Evolutionary conservation across 495 filamentous ascomycete species (phyloP), one percentile per base, ranked within the genome.

Genomic region (Aspergillus carlsbadensis): DNA sequence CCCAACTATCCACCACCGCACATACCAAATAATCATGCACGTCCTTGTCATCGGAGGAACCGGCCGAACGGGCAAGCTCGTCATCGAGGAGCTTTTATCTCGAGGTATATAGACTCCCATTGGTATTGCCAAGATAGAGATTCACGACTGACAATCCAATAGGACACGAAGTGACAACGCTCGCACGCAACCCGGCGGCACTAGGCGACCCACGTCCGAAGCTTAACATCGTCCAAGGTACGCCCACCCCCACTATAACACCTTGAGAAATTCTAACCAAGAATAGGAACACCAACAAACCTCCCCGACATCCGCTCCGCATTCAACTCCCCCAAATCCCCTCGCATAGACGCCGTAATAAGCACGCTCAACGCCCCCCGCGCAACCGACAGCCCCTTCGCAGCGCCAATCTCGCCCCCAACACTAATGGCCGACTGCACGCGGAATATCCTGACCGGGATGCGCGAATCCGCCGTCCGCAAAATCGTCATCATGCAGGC

Each of bases 401-500:
- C 76, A 21, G 62, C 71, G 34, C 70, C 68, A 31, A 60, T 74
- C 51, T 71, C 71, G 33, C 74, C 74, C 40, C 74, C 75, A 36
- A 65, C 69, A 33, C 64, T 80, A 24, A 69, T 80, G 69, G 70
- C 75, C 40, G 72, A 77, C 62, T 73, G 71, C 54, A 72, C 70
- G 40, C 70, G 69, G 47, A 77, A 77, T 57, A 58, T 73, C 17
- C 68, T 69, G 29, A 65, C 66, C 24, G 73, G 64, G 40, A 67
- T 79, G 64, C 66, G 73, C 54, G 59, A 77, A 41, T 69, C 65
- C 34, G 67, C 69, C 11, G 62, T 75, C 15, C 48, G 47, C 58
- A 74, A 73, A 40, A 51, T 73, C n/a, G 70, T 79, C 29, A 64
- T 79, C 17, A 65, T 77, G 61, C 75, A 75, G 45, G 75, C 76